Evolutionary conservation across 495 filamentous ascomycete genomes (phyloP).

Genomic region (Poronia punctata): DNA sequence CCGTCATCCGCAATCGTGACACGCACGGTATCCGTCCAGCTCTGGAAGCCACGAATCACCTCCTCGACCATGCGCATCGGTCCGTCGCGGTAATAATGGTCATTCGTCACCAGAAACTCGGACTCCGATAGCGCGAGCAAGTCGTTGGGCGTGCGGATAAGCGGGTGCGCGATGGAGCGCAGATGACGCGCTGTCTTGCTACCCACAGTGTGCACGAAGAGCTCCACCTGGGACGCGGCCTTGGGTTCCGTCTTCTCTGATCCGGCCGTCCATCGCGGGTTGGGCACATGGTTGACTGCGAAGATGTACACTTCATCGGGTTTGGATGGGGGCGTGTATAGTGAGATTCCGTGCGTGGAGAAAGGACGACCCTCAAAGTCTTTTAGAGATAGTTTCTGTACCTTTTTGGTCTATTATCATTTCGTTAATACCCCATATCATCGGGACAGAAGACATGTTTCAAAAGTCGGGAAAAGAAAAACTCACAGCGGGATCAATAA

Average conservation of each 20-base stretch:
- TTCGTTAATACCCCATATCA: background rate
- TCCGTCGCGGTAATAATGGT: slow-evolving; percentile 48
- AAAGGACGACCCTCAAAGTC: slow-evolving; percentile 50
- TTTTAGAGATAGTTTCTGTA: slow-evolving; percentile 39
- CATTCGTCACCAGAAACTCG: slow-evolving; percentile 55
- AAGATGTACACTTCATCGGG: slow-evolving; percentile 51
- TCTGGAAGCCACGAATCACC: slow-evolving; percentile 22
- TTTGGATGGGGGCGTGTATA: slow-evolving; percentile 40
- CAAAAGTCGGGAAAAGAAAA: no score
- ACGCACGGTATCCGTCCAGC: slow-evolving; percentile 30
- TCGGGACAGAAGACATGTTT: background rate
- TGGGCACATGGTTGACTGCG: slow-evolving; percentile 52
- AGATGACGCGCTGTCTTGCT: slow-evolving; percentile 24
- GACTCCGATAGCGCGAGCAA: slow-evolving; percentile 40
- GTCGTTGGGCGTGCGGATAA: slow-evolving; percentile 56
- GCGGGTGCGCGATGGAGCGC: slow-evolving; percentile 40
- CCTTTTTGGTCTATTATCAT: slow-evolving; percentile 40
- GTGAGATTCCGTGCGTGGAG: slow-evolving; percentile 54
- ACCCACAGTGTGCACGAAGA: slow-evolving; percentile 48
- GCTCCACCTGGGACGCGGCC: slow-evolving; percentile 48
- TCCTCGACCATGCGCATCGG: slow-evolving; percentile 38
- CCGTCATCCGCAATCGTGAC: slow-evolving; percentile 10
- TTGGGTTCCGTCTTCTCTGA: slow-evolving; percentile 17
- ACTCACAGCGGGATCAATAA: slow-evolving; percentile 48
- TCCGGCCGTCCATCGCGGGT: slow-evolving; percentile 29